phyloP scores from a whole-genome alignment of 2,329 filamentous ascomycete genomes.

The Ceratocystiopsis sp. region DNA sequence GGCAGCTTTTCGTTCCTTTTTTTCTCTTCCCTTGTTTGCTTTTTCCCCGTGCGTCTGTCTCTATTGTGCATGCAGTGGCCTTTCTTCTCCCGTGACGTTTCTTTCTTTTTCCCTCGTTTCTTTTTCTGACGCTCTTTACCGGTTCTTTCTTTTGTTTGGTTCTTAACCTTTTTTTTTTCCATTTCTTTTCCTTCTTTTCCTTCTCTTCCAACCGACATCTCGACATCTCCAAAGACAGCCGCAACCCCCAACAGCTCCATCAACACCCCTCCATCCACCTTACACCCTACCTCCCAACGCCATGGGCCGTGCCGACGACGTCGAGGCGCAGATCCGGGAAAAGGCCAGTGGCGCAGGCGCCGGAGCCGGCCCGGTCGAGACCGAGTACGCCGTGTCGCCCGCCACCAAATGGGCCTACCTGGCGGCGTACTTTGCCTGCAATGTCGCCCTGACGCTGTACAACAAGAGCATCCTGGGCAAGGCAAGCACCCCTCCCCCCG shows the following conservation, averaged over 20 bases:
- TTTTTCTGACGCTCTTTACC: background rate
- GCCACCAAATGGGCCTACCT: slow-evolving; percentile 12
- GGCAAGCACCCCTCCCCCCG: too few species aligned
- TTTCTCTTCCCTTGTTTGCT: background rate
- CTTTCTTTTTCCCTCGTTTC: background rate
- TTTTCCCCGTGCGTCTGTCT: background rate
- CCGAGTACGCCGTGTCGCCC: slow-evolving; percentile 14
- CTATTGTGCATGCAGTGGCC: background rate
- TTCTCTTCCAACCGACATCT: background rate
- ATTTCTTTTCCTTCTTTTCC: background rate
- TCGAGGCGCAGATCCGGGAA: slow-evolving; percentile 11
- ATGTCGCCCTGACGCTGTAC: slow-evolving; percentile 11
- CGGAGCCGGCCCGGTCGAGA: slow-evolving; percentile 8
- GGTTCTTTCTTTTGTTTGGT: background rate
- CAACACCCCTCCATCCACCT: background rate
- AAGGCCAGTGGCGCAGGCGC: background rate
- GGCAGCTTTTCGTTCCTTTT: background rate
- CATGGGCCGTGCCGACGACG: slow-evolving; percentile 4
- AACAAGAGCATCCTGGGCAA: slow-evolving; percentile 11
- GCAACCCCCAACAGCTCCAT: background rate
- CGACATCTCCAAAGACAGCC: background rate
- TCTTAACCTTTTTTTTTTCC: background rate
- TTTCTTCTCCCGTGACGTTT: background rate
- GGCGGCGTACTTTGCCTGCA: slow-evolving; percentile 12
- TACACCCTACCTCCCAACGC: background rate